These are phyloP conservation scores for Pleomassaria siparia DNA, from an alignment of 2,329 filamentous ascomycete species.

Conservation along the genomic window DNA sequence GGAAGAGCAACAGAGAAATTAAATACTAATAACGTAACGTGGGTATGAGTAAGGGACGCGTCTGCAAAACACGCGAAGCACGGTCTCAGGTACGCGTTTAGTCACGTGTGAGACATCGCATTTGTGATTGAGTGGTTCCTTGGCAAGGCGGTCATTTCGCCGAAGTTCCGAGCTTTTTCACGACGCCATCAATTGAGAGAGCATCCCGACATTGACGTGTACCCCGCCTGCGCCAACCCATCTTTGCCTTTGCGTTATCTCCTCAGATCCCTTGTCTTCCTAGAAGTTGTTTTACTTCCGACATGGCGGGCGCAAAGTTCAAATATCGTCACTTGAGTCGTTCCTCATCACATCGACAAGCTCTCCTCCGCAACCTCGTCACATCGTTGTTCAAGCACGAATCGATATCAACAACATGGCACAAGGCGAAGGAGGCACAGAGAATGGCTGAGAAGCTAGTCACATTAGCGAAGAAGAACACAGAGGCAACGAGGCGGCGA, in stretches of 20 bases:
- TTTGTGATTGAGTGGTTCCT: slow-evolving; percentile 3
- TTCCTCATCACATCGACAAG: slow-evolving; percentile 82
- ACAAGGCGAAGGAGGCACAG: slow-evolving; percentile 97
- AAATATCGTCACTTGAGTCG: slow-evolving; percentile 90
- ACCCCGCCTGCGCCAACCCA: background rate
- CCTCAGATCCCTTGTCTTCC: slow-evolving; percentile 1
- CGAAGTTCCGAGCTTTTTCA: slow-evolving; percentile 29
- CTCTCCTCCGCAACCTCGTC: slow-evolving; percentile 91
- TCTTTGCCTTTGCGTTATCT: background rate
- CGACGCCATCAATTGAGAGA: background rate
- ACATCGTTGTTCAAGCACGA: slow-evolving; percentile 93
- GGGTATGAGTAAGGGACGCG: slow-evolving; percentile 22
- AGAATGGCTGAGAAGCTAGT: slow-evolving; percentile 91
- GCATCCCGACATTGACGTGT: background rate
- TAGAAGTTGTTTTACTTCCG: slow-evolving; percentile 7
- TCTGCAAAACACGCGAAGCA: slow-evolving; percentile 20
- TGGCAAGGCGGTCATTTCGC: slow-evolving; percentile 15
- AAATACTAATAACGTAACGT: slow-evolving; percentile 35
- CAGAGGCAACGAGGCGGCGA: slow-evolving; percentile 72
- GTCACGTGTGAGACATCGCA: slow-evolving; percentile 8
- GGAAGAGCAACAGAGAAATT: slow-evolving; percentile 20
- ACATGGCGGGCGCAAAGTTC: slow-evolving; percentile 81
- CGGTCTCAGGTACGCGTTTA: slow-evolving; percentile 12
- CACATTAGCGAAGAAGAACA: slow-evolving; percentile 90
- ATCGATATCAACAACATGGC: slow-evolving; percentile 90